These are phyloP conservation scores for Hirschfeldia incana DNA, from an alignment of 345 rosid genomes.

Conservation along the genomic window DNA sequence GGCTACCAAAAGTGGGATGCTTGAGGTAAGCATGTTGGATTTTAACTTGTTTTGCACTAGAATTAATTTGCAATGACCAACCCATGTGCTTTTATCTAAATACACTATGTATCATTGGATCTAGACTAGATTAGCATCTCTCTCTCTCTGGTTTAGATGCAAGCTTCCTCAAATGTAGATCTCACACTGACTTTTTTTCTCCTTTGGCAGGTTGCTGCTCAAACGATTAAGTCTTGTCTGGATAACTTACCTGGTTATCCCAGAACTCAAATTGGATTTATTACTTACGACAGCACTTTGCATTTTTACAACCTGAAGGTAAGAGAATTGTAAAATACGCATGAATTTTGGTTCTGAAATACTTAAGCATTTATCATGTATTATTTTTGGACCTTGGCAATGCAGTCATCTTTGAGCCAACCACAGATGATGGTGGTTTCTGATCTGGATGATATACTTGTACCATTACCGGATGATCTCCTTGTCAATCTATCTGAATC, in stretches of 20 bases:
- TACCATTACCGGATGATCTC: conserved; percentile 97
- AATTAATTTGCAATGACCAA: background rate
- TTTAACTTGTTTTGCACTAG: background rate
- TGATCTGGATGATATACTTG: conserved; percentile 88
- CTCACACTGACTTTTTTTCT: conserved; percentile 13
- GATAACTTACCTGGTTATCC: conserved; percentile 96
- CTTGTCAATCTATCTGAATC: conserved; percentile 99
- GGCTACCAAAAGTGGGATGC: conserved; percentile 88
- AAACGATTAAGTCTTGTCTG: conserved; percentile 89
- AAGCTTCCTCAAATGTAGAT: background rate
- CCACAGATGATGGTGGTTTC: conserved; percentile 99
- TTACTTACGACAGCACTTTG: conserved; percentile 94
- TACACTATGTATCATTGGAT: conserved; percentile 4
- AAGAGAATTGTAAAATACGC: conserved; percentile 38
- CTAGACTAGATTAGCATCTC: conserved; percentile 11
- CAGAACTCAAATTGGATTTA: conserved; percentile 97
- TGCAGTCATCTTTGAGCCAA: conserved; percentile 94
- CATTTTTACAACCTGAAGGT: conserved; percentile 99
- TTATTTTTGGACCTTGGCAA: conserved; percentile 32
- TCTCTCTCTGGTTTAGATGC: conserved; percentile 4
- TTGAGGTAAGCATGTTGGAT: conserved; percentile 71
- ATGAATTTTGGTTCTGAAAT: conserved; percentile 12
- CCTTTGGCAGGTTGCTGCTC: conserved; percentile 75
- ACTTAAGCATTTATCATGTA: conserved; percentile 5
- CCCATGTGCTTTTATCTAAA: background rate